Conservation (phyloP, 805 yeast genomes). For the Hanseniaspora mollemarum region DNA sequence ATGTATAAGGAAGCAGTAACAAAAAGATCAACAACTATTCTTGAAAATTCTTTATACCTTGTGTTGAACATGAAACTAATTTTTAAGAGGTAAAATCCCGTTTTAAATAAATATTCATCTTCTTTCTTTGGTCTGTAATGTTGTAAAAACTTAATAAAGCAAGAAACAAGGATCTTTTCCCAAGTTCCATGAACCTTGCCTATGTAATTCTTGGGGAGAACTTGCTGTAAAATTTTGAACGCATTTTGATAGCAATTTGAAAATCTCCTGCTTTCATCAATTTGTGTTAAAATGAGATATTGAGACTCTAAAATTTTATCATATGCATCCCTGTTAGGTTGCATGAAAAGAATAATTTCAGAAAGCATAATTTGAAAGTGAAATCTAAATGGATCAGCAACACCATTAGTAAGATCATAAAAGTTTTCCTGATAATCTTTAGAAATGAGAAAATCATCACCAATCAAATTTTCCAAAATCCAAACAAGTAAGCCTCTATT, state of each 20-base stretch:
- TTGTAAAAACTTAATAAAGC: background rate
- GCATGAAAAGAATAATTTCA: background rate
- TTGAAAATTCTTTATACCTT: background rate
- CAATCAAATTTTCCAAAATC: conserved; percentile 10
- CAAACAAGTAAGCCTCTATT: background rate
- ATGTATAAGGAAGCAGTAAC: background rate
- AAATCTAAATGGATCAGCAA: conserved; percentile 2
- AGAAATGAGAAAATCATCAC: conserved; percentile 2
- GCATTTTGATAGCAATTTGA: conserved; percentile 4
- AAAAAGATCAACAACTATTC: conserved; percentile 1
- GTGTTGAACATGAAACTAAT: background rate
- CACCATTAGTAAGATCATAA: conserved; percentile 3
- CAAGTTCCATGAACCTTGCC: conserved; percentile 15
- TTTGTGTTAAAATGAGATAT: conserved; percentile 2
- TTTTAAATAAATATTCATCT: conserved; percentile 1
- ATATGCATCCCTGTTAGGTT: conserved; percentile 3
- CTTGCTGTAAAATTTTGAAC: conserved; percentile 1
- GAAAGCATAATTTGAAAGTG: conserved; percentile 5
- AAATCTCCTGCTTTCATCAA: background rate
- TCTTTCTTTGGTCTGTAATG: conserved; percentile 2
- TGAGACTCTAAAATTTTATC: conserved; percentile 15
- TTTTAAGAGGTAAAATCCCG: background rate
- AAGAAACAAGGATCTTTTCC: conserved; percentile 4
- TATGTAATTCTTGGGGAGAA: background rate
- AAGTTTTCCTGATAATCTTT: conserved; percentile 6